These are phyloP conservation scores for Cardamine resedifolia DNA, from an alignment of 345 rosid genomes.

Conservation along the genomic window DNA sequence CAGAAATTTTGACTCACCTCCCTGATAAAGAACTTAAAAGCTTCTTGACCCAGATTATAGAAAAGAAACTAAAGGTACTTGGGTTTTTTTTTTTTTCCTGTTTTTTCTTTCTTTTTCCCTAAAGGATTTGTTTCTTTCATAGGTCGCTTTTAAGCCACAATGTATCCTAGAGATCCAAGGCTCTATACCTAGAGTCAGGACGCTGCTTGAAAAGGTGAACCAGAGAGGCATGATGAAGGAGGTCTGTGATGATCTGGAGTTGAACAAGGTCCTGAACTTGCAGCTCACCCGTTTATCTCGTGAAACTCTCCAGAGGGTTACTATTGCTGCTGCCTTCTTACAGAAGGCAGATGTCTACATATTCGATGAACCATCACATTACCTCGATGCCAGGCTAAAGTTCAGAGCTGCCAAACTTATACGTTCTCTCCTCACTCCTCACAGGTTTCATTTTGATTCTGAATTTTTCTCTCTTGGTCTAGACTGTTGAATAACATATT, in stretches of 20 bases:
- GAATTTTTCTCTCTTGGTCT: background rate
- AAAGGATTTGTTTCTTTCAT: too few relatives aligned
- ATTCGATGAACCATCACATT: constrained; percentile 91
- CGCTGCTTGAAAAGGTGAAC: background rate
- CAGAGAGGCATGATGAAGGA: background rate
- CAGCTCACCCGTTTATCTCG: too few relatives aligned
- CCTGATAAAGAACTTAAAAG: too few relatives aligned
- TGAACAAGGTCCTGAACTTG: background rate
- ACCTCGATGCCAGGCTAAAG: constrained; percentile 83
- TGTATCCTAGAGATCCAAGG: too few relatives aligned
- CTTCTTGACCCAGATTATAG: too few relatives aligned
- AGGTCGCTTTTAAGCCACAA: too few relatives aligned
- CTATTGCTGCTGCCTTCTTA: constrained; percentile 71
- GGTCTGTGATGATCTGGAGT: background rate
- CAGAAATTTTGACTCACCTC: too few relatives aligned
- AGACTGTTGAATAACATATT: background rate
- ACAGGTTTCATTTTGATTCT: background rate
- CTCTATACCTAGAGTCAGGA: background rate
- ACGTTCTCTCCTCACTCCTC: constrained; percentile 48
- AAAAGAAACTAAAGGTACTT: too few relatives aligned
- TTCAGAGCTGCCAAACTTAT: constrained; percentile 52
- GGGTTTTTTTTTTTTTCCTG: too few relatives aligned
- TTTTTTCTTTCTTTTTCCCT: too few relatives aligned
- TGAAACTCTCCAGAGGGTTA: constrained; percentile 52
- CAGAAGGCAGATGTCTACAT: constrained; percentile 84